These are phyloP conservation scores for Eucalyptus erythrocorys DNA, from an alignment of 345 rosid genomes.

Conservation along the genomic window DNA sequence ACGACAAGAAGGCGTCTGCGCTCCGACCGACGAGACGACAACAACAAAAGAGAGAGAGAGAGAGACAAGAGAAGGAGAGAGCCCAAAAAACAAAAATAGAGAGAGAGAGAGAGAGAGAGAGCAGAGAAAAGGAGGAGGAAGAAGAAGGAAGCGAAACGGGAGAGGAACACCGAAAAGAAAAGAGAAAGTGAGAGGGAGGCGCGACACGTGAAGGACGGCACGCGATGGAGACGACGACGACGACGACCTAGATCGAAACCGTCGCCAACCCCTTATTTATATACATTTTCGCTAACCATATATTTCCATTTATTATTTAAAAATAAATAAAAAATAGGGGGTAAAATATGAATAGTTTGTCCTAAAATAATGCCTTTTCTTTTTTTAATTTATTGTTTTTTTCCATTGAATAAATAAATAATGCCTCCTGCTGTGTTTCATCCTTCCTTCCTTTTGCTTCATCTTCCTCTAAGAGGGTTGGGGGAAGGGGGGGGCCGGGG, in stretches of 20 bases:
- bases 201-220: constrained; percentile 25
- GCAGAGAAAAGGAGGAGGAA: background rate
- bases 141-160: background rate
- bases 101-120: background rate
- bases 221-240: background rate
- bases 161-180: background rate
- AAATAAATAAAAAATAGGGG: background rate
- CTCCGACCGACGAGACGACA: background rate
- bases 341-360: background rate
- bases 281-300: background rate
- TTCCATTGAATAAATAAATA: background rate
- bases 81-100: background rate
- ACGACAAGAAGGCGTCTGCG: background rate
- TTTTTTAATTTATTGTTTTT: background rate
- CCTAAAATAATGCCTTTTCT: background rate
- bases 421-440: background rate
- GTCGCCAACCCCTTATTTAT: background rate
- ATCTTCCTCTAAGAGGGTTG: too few species aligned
- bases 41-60: background rate
- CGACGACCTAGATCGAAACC: background rate
- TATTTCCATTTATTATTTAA: too few species aligned
- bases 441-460: background rate
- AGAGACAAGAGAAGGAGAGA: background rate
- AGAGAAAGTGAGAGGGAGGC: background rate
- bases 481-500: too few species aligned